Percentiles rank a stretch among this genome's conserved stretches.
Evolutionary conservation across 2,329 filamentous ascomycete genomes (phyloP).

Genomic region (Sordariomycetes sp.): DNA sequence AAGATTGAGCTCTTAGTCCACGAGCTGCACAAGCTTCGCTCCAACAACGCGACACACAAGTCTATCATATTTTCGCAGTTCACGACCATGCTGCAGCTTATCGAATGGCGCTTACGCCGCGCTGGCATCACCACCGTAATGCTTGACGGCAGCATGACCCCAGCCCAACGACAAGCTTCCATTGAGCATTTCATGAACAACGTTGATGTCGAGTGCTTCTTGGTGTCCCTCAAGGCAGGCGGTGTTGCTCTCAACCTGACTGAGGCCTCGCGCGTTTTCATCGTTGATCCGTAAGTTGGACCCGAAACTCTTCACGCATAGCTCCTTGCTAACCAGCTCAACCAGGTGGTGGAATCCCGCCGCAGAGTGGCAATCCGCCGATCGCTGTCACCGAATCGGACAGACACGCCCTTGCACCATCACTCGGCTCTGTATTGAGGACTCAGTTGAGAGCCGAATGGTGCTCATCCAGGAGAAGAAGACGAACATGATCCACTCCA

Average conservation of each 20-base stretch:
- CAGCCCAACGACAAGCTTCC: conserved; percentile 81
- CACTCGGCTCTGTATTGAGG: conserved; percentile 89
- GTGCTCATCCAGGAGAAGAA: conserved; percentile 97
- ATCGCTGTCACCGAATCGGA: conserved; percentile 89
- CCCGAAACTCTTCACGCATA: too few relatives aligned
- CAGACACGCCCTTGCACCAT: conserved; percentile 91
- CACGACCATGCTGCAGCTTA: conserved; percentile 92
- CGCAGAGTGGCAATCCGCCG: conserved; percentile 97
- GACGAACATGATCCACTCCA: conserved; percentile 94
- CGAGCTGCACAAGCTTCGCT: conserved; percentile 84
- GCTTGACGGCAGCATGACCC: conserved; percentile 96
- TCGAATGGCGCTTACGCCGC: conserved; percentile 91
- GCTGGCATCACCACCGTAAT: conserved; percentile 98
- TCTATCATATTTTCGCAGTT: conserved; percentile 98
- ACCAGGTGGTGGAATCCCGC: conserved; percentile 99
- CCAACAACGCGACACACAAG: conserved; percentile 88
- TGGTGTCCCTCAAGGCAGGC: conserved; percentile 92
- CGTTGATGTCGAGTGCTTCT: conserved; percentile 85
- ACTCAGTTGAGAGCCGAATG: conserved; percentile 93
- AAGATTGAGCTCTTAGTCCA: conserved; percentile 97
- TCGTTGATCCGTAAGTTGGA: conserved; percentile 80
- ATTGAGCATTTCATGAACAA: conserved; percentile 98
- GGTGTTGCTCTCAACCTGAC: conserved; percentile 93
- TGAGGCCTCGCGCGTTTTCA: conserved; percentile 90
- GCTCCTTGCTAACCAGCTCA: too few relatives aligned